Base-by-base conservation (phyloP, 192 early-diverging fungal genomes). In the Phycomyces nitens region DNA sequence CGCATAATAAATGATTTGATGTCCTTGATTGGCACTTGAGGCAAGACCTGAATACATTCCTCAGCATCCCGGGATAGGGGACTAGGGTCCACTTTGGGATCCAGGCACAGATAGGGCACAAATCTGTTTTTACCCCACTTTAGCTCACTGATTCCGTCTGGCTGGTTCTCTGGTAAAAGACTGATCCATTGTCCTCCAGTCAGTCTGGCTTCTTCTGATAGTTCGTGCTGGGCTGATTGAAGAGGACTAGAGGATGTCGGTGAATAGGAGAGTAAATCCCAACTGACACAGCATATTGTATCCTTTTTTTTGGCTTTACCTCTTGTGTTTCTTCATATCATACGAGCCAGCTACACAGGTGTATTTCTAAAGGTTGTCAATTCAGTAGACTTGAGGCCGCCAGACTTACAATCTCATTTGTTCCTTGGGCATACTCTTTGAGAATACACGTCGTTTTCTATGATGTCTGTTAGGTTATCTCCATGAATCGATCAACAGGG, bases 41-140 rank as follows among this genome's bases (percentile, higher is more conserved):
- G 41, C 16, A 66, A 50, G 14, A 81, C 63, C 39, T 81, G 64
- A 22, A 81, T 81, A 41, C 65, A 72, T 53, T 82, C 76, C 20
- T 86, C 84, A 12, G 57, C 75, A 53, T 86, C 85, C 3, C 84
- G 66, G 50, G 54, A 20, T 11, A 51, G 42, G 1, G 84, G 84
- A 24, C 65, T 27, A 11, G 38, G 18, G 41, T 86, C 85, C 7
- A 39, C 11, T 14, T 58, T 38, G 5, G 84, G 76, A 58, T 86
- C 65, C 11, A 86, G 58, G 21, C 73, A 78, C 6, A 86, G 56
- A 60, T 71, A 86, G 0, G 84, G 81, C 5, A 84, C 70, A 71
- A 86, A 86, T 27, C 78, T 69, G 61, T 86, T 86, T 18, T 57
- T 61, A 27, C 78, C 75, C 85, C 85, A 86, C 58, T 86, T 86